A percentile compares a stretch with the other conserved stretches of the same genome.
Conservation (phyloP, 2,329 filamentous ascomycete genomes). For the Trichothecium roseum region DNA sequence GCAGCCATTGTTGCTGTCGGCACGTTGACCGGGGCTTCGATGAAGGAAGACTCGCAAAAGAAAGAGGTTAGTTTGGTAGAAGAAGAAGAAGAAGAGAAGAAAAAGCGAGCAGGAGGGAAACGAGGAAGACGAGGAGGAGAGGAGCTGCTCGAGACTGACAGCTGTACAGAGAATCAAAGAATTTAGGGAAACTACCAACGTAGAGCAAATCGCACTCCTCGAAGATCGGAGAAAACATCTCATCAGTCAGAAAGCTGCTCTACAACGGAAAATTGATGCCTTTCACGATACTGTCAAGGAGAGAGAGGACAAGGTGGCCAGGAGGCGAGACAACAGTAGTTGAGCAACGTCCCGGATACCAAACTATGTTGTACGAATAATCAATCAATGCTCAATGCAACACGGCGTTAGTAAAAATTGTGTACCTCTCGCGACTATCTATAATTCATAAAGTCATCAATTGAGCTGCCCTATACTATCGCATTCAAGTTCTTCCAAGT, state of each 20-base stretch:
- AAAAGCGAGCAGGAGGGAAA: background rate
- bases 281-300: conserved; percentile 28
- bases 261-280: conserved; percentile 31
- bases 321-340: conserved; percentile 2
- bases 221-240: conserved; percentile 29
- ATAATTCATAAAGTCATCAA: no score
- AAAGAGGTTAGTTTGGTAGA: conserved; percentile 21
- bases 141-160: background rate
- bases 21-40: conserved; percentile 35
- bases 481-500: no score
- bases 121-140: no score
- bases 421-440: no score
- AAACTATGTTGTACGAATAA: background rate
- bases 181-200: conserved; percentile 26
- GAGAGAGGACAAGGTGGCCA: conserved; percentile 17
- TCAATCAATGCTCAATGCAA: no score
- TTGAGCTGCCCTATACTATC: no score
- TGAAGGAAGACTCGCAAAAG: conserved; percentile 38
- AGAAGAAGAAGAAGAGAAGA: background rate
- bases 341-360: conserved; percentile 1
- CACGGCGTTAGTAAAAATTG: no score
- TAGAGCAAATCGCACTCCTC: conserved; percentile 34
- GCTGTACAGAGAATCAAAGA: conserved; percentile 12
- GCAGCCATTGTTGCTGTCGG: conserved; percentile 36
- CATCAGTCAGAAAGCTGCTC: conserved; percentile 22